Conservation (phyloP, 495 filamentous ascomycete species). For the Annulohypoxylon moriforme region DNA sequence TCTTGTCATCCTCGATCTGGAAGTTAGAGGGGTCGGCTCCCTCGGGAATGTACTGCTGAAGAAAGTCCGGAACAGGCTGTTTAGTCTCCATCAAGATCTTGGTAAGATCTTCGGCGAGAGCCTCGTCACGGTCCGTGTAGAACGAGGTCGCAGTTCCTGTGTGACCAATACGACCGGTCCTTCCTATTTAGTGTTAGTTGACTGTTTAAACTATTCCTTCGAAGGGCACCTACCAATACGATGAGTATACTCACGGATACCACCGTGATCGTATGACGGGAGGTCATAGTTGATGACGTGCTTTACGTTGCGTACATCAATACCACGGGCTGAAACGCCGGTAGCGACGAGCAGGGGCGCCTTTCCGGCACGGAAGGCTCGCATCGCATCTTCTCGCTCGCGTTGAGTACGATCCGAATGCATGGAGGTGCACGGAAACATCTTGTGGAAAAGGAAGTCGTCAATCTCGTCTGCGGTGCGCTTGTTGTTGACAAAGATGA, state of each 20-base stretch:
- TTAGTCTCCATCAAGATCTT: slow-evolving; percentile 82
- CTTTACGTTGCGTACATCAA: slow-evolving; percentile 86
- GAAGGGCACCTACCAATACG: slow-evolving; percentile 78
- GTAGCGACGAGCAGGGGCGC: slow-evolving; percentile 86
- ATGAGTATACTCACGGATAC: slow-evolving; percentile 93
- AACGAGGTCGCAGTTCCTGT: slow-evolving; percentile 88
- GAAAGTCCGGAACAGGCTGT: slow-evolving; percentile 84
- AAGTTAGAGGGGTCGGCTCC: slow-evolving; percentile 58
- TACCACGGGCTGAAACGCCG: slow-evolving; percentile 85
- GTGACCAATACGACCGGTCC: slow-evolving; percentile 94
- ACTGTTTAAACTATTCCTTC: background rate
- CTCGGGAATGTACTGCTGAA: slow-evolving; percentile 70
- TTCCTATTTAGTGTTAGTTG: slow-evolving; percentile 67
- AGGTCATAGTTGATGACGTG: slow-evolving; percentile 96
- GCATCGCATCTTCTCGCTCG: slow-evolving; percentile 94
- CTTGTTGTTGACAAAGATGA: slow-evolving; percentile 91
- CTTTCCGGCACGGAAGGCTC: slow-evolving; percentile 79
- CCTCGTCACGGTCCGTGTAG: slow-evolving; percentile 75
- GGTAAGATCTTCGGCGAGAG: slow-evolving; percentile 74
- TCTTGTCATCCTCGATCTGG: slow-evolving; percentile 71
- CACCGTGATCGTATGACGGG: slow-evolving; percentile 74
- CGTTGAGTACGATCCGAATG: slow-evolving; percentile 87
- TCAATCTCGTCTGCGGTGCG: slow-evolving; percentile 80
- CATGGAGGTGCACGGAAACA: slow-evolving; percentile 84
- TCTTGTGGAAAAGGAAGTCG: slow-evolving; percentile 83